These are phyloP conservation scores for Penicillium coffeae DNA, from an alignment of 495 filamentous ascomycete species.

Conservation along the genomic window DNA sequence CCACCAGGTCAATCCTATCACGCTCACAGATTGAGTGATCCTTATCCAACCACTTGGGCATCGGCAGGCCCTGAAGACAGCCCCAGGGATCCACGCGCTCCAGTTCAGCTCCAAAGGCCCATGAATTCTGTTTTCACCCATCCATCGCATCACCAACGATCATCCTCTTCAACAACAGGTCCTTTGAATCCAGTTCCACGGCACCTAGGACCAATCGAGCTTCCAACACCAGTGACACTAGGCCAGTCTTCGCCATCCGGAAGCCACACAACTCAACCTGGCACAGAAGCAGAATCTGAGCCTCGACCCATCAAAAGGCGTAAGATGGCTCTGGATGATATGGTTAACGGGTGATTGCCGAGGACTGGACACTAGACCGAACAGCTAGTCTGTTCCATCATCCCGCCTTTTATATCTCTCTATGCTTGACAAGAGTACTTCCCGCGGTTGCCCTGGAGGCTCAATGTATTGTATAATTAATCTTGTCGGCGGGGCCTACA, in stretches of 20 bases:
- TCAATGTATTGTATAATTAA: slow-evolving; percentile 27
- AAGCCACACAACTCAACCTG: slow-evolving; percentile 14
- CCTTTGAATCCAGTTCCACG: slow-evolving; percentile 25
- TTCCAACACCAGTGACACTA: slow-evolving; percentile 17
- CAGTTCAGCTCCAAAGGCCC: slow-evolving; percentile 17
- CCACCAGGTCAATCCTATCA: slow-evolving; percentile 15
- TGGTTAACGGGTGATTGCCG: slow-evolving; percentile 40
- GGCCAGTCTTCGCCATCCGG: slow-evolving; percentile 15
- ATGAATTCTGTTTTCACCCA: slow-evolving; percentile 30
- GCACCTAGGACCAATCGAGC: slow-evolving; percentile 19
- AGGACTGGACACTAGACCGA: not conserved
- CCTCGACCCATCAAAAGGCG: slow-evolving; percentile 66
- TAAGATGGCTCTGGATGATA: slow-evolving; percentile 55
- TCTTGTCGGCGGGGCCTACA: slow-evolving; percentile 37
- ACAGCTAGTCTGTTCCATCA: not conserved
- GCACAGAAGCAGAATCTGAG: slow-evolving; percentile 18
- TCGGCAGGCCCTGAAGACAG: slow-evolving; percentile 21
- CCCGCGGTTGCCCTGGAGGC: slow-evolving; percentile 15
- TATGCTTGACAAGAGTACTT: slow-evolving; percentile 4
- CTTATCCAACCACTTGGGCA: slow-evolving; percentile 33
- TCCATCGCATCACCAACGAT: slow-evolving; percentile 18
- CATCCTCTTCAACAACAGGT: slow-evolving; percentile 18
- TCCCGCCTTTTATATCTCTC: slow-evolving; percentile 2
- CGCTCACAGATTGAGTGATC: slow-evolving; percentile 38
- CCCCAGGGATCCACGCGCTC: slow-evolving; percentile 19